phyloP scores from a whole-genome alignment of 108 stramenopile species.

The Skeletonema tropicum region DNA sequence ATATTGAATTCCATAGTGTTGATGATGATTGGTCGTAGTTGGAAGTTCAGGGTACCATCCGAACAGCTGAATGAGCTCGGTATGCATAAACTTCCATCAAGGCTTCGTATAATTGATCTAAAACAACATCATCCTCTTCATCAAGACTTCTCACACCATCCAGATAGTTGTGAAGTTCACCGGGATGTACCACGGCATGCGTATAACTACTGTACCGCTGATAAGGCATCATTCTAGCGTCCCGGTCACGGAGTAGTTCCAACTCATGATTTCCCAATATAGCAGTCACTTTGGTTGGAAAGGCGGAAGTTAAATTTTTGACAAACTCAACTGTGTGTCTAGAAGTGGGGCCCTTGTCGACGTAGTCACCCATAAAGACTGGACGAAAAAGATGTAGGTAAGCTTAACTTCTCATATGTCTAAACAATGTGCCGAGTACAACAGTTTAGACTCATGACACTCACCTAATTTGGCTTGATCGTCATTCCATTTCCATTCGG shows the following conservation, averaged over 20 bases:
- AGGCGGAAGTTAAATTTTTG: slow-evolving; percentile 44
- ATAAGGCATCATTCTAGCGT: slow-evolving; percentile 24
- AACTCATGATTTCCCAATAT: slow-evolving; percentile 73
- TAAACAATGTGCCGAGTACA: no score
- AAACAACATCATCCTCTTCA: slow-evolving; percentile 47
- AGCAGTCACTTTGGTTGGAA: slow-evolving; percentile 54
- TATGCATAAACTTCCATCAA: slow-evolving; percentile 54
- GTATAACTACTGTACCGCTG: slow-evolving; percentile 43
- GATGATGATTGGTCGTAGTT: slow-evolving; percentile 1
- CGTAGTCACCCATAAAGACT: slow-evolving; percentile 72
- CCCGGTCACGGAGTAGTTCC: slow-evolving; percentile 59
- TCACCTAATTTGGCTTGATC: slow-evolving; percentile 16
- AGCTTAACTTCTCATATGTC: no score
- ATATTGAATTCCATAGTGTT: slow-evolving; percentile 21
- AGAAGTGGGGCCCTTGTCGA: slow-evolving; percentile 69
- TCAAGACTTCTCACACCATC: slow-evolving; percentile 34
- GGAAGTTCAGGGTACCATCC: slow-evolving; percentile 36
- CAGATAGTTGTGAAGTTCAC: slow-evolving; percentile 60
- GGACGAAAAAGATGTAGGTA: no score
- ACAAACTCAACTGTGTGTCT: slow-evolving; percentile 62
- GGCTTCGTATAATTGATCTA: slow-evolving; percentile 61
- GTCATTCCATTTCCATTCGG: slow-evolving; percentile 48
- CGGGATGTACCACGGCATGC: slow-evolving; percentile 63
- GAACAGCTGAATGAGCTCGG: slow-evolving; percentile 41
- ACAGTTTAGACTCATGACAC: no score